These are phyloP conservation scores for Halenospora varia DNA, from an alignment of 495 filamentous ascomycete genomes.

Conservation along the genomic window DNA sequence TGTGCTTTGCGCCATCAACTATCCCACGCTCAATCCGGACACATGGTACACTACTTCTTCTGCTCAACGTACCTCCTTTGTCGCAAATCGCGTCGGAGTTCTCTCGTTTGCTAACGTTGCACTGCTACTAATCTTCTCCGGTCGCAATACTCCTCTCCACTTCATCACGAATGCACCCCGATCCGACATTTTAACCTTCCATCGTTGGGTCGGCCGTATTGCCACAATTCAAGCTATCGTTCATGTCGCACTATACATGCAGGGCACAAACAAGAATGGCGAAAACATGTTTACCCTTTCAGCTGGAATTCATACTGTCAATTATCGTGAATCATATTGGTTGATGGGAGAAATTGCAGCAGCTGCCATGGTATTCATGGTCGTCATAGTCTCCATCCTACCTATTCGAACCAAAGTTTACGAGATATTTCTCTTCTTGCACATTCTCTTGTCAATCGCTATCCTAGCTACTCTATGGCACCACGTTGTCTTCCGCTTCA, in stretches of 20 bases:
- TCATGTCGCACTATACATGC: conserved; percentile 19
- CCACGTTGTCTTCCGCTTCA: not conserved
- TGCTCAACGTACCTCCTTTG: not conserved
- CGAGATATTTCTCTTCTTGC: not conserved
- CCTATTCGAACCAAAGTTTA: not conserved
- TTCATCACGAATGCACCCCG: not conserved
- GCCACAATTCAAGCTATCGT: not conserved
- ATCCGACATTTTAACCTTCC: not conserved
- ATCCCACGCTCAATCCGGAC: no score
- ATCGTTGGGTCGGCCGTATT: not conserved
- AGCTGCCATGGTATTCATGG: not conserved
- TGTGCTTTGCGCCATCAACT: no score
- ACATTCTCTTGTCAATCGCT: not conserved
- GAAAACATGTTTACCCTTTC: conserved; percentile 2
- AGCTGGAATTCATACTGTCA: not conserved
- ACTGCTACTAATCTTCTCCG: not conserved
- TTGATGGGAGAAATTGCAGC: not conserved
- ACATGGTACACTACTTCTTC: not conserved
- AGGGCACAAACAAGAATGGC: not conserved
- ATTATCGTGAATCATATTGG: not conserved
- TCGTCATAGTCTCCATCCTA: not conserved
- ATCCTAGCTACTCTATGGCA: not conserved
- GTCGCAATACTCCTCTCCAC: not conserved
- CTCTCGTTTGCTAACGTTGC: conserved; percentile 2
- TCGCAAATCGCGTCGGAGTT: not conserved